A percentile compares a stretch with the other conserved stretches of the same genome.
Conservation (phyloP, 805 yeast genomes). For the Cyberlindnera japonica region DNA sequence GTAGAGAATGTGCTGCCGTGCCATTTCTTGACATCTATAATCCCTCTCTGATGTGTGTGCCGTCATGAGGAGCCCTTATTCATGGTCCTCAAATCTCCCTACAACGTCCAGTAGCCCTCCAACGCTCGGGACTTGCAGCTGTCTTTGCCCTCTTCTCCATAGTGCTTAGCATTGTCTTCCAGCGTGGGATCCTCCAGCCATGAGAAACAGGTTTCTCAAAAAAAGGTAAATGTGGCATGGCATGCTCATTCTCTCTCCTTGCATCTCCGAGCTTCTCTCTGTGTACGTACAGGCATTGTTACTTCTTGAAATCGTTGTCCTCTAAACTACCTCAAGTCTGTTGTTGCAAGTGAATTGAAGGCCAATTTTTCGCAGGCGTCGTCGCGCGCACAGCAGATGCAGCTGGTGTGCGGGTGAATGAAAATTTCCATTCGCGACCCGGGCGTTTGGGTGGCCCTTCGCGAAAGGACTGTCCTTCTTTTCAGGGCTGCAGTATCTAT, state of each 20-base stretch:
- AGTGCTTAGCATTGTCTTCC: too few species aligned
- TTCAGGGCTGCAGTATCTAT: not conserved
- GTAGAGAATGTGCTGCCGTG: not conserved
- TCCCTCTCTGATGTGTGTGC: too few species aligned
- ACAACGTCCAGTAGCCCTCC: too few species aligned
- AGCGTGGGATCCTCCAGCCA: too few species aligned
- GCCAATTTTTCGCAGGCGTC: slow-evolving; percentile 21
- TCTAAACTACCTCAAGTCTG: not conserved
- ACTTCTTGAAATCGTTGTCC: slow-evolving; percentile 28
- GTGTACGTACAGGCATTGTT: slow-evolving; percentile 41
- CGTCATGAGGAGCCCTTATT: too few species aligned
- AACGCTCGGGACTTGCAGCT: too few species aligned
- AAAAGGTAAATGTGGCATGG: not conserved
- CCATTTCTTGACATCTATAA: too few species aligned
- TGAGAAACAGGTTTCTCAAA: too few species aligned
- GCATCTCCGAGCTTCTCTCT: not conserved
- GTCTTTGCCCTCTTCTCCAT: too few species aligned
- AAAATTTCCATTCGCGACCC: slow-evolving; percentile 1
- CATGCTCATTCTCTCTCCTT: slow-evolving; percentile 5
- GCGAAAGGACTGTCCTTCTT: not conserved
- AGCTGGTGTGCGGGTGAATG: slow-evolving; percentile 11
- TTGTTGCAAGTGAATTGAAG: slow-evolving; percentile 25
- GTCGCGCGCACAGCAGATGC: slow-evolving; percentile 1
- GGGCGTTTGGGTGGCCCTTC: slow-evolving; percentile 1
- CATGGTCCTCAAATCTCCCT: too few species aligned